Evolutionary conservation across 768 basidiomycete genomes (phyloP).

Genomic region (Polyporus arcularius): DNA sequence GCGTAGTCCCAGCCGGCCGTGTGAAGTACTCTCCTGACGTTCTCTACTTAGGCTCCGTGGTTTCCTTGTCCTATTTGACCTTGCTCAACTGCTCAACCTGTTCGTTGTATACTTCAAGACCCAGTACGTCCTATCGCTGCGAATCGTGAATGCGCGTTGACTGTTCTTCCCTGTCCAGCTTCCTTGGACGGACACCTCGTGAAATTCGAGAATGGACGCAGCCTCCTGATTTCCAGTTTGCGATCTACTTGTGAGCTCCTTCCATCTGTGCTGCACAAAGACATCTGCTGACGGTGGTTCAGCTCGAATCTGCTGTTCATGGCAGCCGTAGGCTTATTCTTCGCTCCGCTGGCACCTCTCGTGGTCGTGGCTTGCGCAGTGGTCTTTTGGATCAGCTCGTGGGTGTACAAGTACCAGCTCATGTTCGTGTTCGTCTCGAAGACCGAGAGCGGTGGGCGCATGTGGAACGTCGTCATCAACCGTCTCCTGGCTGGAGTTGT

Average conservation of each 20-base stretch:
- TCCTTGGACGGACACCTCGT: constrained; percentile 87
- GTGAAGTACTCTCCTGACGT: constrained; percentile 1
- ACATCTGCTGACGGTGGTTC: no score
- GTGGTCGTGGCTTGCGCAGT: constrained; percentile 80
- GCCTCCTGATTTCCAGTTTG: constrained; percentile 87
- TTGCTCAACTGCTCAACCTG: constrained; percentile 93
- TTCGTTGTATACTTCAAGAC: constrained; percentile 85
- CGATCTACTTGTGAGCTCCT: constrained; percentile 71
- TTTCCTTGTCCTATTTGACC: constrained; percentile 91
- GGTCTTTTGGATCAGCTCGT: constrained; percentile 86
- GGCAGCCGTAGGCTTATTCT: constrained; percentile 91
- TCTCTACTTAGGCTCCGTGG: constrained; percentile 70
- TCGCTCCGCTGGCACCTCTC: constrained; percentile 92
- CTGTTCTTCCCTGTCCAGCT: constrained; percentile 37
- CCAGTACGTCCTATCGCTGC: constrained; percentile 41
- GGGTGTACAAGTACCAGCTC: constrained; percentile 95
- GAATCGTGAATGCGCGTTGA: background rate
- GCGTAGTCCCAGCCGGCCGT: constrained; percentile 6
- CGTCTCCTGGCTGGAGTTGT: constrained; percentile 76
- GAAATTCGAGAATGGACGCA: constrained; percentile 90
- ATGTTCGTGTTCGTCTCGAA: constrained; percentile 92
- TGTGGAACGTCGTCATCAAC: constrained; percentile 95
- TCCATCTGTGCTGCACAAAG: constrained; percentile 14
- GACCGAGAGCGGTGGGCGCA: constrained; percentile 90
- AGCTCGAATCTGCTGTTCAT: constrained; percentile 58